phyloP scores from a whole-genome alignment of 2,329 filamentous ascomycete genomes.

The Colletotrichum sp. region DNA sequence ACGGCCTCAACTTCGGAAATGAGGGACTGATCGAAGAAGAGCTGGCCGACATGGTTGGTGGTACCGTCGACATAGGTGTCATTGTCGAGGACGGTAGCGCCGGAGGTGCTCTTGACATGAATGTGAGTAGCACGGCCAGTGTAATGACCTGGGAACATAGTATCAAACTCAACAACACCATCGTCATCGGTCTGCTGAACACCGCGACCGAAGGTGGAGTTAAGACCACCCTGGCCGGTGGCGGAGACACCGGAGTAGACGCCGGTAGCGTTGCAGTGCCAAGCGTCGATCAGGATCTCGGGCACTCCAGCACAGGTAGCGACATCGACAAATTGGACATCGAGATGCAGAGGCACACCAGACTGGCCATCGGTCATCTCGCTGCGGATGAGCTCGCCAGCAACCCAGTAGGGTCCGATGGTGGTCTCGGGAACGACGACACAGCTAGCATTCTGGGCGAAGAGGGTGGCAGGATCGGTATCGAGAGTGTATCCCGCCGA shows the following conservation, averaged over 20 bases:
- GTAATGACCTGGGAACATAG: conserved; percentile 50
- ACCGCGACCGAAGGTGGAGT: background rate
- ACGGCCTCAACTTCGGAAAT: conserved; percentile 45
- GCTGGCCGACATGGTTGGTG: conserved; percentile 31
- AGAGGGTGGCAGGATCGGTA: background rate
- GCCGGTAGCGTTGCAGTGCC: conserved; percentile 37
- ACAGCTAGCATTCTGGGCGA: background rate
- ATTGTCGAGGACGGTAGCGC: conserved; percentile 16
- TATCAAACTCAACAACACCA: conserved; percentile 38
- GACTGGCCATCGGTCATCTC: conserved; percentile 45
- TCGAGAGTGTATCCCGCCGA: background rate
- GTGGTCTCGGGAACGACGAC: background rate
- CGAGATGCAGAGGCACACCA: conserved; percentile 45
- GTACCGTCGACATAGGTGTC: background rate
- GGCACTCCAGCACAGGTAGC: conserved; percentile 23
- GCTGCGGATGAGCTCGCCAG: conserved; percentile 47
- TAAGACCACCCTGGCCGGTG: background rate
- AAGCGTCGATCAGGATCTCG: conserved; percentile 20
- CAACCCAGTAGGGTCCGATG: conserved; percentile 24
- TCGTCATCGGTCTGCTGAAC: conserved; percentile 21
- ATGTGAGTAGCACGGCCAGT: conserved; percentile 50
- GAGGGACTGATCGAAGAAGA: background rate
- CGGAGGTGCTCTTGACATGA: conserved; percentile 32
- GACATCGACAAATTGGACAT: conserved; percentile 25
- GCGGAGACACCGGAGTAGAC: conserved; percentile 40